A percentile compares a stretch with the other conserved stretches of the same genome.
Conservation (phyloP, 345 rosid species). For the Eucalyptus marginata region DNA sequence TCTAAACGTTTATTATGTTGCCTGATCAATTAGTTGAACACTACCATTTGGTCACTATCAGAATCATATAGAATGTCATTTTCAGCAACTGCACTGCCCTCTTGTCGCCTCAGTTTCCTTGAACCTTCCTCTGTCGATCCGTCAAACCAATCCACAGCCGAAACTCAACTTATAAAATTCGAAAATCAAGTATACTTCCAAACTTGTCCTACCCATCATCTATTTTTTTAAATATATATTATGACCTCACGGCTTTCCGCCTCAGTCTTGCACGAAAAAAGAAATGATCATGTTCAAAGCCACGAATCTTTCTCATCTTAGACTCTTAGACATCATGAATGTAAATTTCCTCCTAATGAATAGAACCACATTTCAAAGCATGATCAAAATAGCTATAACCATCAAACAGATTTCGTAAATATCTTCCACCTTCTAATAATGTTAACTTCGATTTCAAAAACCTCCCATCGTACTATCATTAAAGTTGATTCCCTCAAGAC, state of each 20-base stretch:
- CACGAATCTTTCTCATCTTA: not conserved
- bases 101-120: not conserved
- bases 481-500: not conserved
- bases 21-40: not conserved
- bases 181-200: not conserved
- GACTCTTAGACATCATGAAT: not conserved
- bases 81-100: not conserved
- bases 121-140: not conserved
- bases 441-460: not conserved
- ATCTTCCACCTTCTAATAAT: not conserved
- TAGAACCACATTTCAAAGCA: not conserved
- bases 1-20: not conserved
- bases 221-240: not conserved
- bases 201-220: not conserved
- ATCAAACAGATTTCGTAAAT: not conserved
- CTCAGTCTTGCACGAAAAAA: not conserved
- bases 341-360: not conserved
- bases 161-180: not conserved
- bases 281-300: not conserved
- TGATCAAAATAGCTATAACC: not conserved
- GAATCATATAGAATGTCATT: not conserved
- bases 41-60: not conserved
- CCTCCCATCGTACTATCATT: not conserved
- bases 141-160: not conserved
- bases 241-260: not conserved